phyloP scores from a whole-genome alignment of 257 asterid species.

The Echites panduratus region DNA sequence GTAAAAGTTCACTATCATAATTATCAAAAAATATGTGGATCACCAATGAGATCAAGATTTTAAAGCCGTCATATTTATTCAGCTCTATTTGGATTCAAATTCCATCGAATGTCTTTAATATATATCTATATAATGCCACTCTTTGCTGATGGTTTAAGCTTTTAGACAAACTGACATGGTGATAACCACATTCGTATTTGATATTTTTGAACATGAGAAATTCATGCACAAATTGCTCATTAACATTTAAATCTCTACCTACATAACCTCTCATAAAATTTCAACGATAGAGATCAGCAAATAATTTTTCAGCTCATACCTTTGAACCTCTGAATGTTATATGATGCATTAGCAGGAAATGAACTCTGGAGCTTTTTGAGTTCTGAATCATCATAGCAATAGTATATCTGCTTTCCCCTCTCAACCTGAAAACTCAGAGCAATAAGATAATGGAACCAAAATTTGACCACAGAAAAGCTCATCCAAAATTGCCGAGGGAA shows the following conservation, averaged over 20 bases:
- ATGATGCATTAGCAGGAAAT: conserved; percentile 88
- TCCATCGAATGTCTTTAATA: no score
- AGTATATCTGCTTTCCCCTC: conserved; percentile 79
- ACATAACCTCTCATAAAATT: neutral
- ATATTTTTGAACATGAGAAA: neutral
- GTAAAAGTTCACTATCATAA: neutral
- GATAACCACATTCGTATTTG: neutral
- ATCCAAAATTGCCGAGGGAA: neutral
- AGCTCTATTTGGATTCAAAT: no score
- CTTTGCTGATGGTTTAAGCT: no score
- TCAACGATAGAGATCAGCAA: neutral
- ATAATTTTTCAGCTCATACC: conserved; percentile 32
- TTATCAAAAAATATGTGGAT: neutral
- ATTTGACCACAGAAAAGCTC: conserved; percentile 13
- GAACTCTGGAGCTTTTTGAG: conserved; percentile 57
- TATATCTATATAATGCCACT: no score
- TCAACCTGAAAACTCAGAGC: conserved; percentile 54
- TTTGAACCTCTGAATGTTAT: conserved; percentile 95
- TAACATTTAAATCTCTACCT: neutral
- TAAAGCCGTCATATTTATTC: neutral
- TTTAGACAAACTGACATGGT: neutral
- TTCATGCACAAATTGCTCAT: neutral
- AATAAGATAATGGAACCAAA: conserved; percentile 11
- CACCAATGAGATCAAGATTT: neutral
- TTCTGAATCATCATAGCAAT: conserved; percentile 82